Conservation (phyloP, 495 filamentous ascomycete genomes). For the Aspergillus mulundensis region DNA sequence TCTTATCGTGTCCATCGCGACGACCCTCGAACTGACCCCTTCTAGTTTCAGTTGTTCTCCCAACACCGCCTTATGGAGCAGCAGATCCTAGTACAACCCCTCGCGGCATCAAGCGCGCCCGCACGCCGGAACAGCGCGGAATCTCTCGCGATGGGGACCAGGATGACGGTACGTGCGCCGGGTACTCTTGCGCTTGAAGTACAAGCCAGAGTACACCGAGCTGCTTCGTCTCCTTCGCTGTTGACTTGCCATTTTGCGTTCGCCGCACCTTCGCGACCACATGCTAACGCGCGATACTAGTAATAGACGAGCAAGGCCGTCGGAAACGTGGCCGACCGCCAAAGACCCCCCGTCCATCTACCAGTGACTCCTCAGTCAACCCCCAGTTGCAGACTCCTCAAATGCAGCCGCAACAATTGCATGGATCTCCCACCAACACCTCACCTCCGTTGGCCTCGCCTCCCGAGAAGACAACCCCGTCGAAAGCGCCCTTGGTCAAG, state of each 20-base stretch:
- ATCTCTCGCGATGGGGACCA: conserved; percentile 59
- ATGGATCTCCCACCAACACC: conserved; percentile 33
- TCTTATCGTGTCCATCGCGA: conserved; percentile 21
- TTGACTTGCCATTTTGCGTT: neutral
- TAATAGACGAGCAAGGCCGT: conserved; percentile 65
- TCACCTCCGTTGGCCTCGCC: conserved; percentile 72
- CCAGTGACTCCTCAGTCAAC: conserved; percentile 46
- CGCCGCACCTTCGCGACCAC: neutral
- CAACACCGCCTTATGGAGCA: conserved; percentile 40
- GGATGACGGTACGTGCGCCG: conserved; percentile 76
- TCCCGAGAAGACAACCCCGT: conserved; percentile 78
- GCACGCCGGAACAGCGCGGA: conserved; percentile 76
- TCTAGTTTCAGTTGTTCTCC: conserved; percentile 42
- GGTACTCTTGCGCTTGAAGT: conserved; percentile 10
- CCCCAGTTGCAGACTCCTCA: conserved; percentile 72
- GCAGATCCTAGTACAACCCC: conserved; percentile 52
- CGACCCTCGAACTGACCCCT: conserved; percentile 39
- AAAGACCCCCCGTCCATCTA: conserved; percentile 54
- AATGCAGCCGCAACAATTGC: conserved; percentile 65
- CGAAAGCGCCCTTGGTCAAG: conserved; percentile 81
- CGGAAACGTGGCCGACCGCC: conserved; percentile 86
- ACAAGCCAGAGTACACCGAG: conserved; percentile 7
- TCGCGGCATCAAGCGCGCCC: conserved; percentile 88
- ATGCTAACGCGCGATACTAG: conserved; percentile 11
- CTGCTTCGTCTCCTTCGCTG: conserved; percentile 16